Percentiles rank a stretch among this genome's conserved stretches.
These are phyloP conservation scores for Anthracocystis setariae DNA, from an alignment of 1,284 basidiomycete species.

Conservation along the genomic window DNA sequence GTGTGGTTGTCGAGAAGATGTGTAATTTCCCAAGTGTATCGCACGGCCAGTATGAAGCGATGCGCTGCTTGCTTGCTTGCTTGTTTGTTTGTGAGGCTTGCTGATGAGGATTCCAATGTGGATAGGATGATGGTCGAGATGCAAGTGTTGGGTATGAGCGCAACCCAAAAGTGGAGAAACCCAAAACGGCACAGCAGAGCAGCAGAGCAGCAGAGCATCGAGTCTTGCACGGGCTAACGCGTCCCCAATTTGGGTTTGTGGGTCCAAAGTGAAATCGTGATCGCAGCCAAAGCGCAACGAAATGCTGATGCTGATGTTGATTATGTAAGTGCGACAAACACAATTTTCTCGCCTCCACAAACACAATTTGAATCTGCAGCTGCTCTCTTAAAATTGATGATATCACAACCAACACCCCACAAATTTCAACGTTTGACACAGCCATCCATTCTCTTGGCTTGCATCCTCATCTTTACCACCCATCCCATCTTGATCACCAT, in stretches of 20 bases:
- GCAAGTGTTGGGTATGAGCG: slow-evolving; percentile 7
- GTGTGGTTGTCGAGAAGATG: neutral
- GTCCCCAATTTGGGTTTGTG: slow-evolving; percentile 1
- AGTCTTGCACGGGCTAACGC: slow-evolving; percentile 13
- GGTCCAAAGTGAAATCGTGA: slow-evolving; percentile 12
- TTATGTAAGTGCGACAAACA: slow-evolving; percentile 1
- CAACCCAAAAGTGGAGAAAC: slow-evolving; percentile 20
- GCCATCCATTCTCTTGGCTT: neutral
- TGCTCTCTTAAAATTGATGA: too few species aligned
- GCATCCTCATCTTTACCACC: slow-evolving; percentile 4
- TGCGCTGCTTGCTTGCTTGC: too few species aligned
- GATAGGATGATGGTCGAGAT: neutral
- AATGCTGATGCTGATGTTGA: too few species aligned
- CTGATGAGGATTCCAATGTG: too few species aligned
- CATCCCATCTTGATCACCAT: neutral
- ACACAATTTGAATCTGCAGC: too few species aligned
- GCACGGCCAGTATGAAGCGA: too few species aligned
- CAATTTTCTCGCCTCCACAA: slow-evolving; percentile 17
- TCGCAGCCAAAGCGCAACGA: neutral
- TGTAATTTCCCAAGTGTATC: neutral
- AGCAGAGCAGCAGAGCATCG: slow-evolving; percentile 1
- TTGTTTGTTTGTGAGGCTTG: too few species aligned
- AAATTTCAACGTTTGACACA: neutral
- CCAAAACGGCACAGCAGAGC: slow-evolving; percentile 15
- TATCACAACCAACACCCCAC: neutral